Percentiles rank a stretch among this genome's conserved stretches.
These are phyloP conservation scores for Aspergillus glaucus DNA, from an alignment of 2,329 filamentous ascomycete species.

Conservation along the genomic window DNA sequence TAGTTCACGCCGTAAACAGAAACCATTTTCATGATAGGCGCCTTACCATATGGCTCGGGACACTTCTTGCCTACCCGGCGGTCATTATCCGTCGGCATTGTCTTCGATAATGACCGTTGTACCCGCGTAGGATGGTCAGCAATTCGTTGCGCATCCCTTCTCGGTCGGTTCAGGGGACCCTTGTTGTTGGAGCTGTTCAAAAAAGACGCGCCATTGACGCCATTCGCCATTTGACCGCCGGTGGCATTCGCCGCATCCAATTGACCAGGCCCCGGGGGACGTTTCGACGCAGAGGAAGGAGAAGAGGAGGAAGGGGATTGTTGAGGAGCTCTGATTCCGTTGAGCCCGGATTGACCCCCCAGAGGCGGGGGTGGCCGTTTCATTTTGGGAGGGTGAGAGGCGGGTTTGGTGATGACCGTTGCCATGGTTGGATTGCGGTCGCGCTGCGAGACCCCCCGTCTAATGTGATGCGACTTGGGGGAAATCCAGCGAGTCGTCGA, in stretches of 20 bases:
- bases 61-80: slow-evolving; percentile 32
- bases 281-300: slow-evolving; percentile 49
- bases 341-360: slow-evolving; percentile 52
- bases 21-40: not conserved
- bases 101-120: slow-evolving; percentile 30
- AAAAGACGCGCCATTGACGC: slow-evolving; percentile 28
- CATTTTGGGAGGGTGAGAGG: slow-evolving; percentile 50
- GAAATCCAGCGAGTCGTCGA: slow-evolving; percentile 9
- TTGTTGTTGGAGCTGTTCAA: slow-evolving; percentile 17
- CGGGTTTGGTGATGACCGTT: slow-evolving; percentile 39
- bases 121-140: slow-evolving; percentile 27
- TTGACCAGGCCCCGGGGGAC: slow-evolving; percentile 49
- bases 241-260: slow-evolving; percentile 41
- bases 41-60: slow-evolving; percentile 42
- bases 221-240: slow-evolving; percentile 39
- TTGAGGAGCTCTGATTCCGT: slow-evolving; percentile 53
- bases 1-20: slow-evolving; percentile 9
- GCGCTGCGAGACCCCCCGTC: slow-evolving; percentile 3
- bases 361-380: slow-evolving; percentile 63
- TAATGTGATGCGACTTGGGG: slow-evolving; percentile 12
- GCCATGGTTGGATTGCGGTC: slow-evolving; percentile 29
- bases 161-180: slow-evolving; percentile 45
- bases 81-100: slow-evolving; percentile 23
- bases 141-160: slow-evolving; percentile 49
- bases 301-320: slow-evolving; percentile 48